These are phyloP conservation scores for Bryoerythrophyllum caledonicum DNA, from an alignment of 225 moss, liverwort and hornwort genomes.

Conservation along the genomic window DNA sequence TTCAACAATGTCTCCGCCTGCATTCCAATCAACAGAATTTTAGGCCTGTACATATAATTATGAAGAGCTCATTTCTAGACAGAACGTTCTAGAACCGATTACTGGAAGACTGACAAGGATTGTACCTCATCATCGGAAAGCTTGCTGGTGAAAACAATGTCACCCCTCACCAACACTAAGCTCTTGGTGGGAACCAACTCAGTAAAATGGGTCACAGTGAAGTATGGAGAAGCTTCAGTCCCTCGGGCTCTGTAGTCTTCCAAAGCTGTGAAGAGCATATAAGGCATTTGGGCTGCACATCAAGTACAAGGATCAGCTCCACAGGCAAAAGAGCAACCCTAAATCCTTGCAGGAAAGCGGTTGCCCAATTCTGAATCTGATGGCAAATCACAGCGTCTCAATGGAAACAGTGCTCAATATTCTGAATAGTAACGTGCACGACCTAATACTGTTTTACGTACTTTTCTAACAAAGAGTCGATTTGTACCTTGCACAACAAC, in stretches of 20 bases:
- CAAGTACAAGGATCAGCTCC: conserved; percentile 22
- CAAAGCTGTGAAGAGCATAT: conserved; percentile 93
- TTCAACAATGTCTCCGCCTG: conserved; percentile 59
- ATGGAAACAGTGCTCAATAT: neutral
- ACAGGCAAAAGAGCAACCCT: conserved; percentile 4
- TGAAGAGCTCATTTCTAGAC: neutral
- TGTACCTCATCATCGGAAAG: conserved; percentile 82
- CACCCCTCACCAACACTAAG: conserved; percentile 88
- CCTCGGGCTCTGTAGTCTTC: conserved; percentile 86
- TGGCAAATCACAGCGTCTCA: neutral
- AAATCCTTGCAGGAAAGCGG: conserved; percentile 9
- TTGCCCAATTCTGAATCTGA: neutral
- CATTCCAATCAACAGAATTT: conserved; percentile 11
- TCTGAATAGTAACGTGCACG: neutral
- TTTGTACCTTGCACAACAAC: conserved; percentile 80
- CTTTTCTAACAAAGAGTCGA: neutral
- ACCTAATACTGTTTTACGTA: neutral
- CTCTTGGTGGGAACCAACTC: conserved; percentile 83
- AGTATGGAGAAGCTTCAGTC: conserved; percentile 79
- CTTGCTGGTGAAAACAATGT: conserved; percentile 94
- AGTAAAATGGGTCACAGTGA: conserved; percentile 90
- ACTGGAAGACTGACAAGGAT: neutral
- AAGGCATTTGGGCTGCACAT: conserved; percentile 93
- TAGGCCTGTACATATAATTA: conserved; percentile 10
- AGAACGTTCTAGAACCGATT: neutral